Percentiles rank a stretch among this genome's conserved stretches.
These are phyloP conservation scores for Castanea sativa DNA, from an alignment of 306 rosid species.

Conservation along the genomic window DNA sequence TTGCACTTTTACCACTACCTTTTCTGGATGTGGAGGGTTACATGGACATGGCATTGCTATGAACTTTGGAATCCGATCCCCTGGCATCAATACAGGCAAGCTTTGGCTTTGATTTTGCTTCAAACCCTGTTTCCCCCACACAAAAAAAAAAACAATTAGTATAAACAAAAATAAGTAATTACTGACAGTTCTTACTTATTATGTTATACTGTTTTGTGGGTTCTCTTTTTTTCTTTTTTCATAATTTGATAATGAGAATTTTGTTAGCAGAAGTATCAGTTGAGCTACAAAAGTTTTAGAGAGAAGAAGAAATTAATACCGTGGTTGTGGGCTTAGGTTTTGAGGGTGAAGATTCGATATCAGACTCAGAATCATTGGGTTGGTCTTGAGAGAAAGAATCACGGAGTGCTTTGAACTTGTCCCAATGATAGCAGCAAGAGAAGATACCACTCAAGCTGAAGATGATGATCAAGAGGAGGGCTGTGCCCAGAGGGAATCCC, in stretches of 20 bases:
- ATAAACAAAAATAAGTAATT: background rate
- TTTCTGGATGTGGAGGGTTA: conserved; percentile 50
- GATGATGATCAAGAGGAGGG: conserved; percentile 75
- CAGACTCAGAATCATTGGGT: conserved; percentile 17
- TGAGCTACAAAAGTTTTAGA: background rate
- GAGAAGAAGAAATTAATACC: conserved; percentile 28
- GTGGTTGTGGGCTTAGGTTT: conserved; percentile 35
- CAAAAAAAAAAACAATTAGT: background rate
- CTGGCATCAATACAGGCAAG: conserved; percentile 88
- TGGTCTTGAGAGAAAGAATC: conserved; percentile 34
- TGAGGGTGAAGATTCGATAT: conserved; percentile 34
- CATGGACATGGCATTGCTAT: conserved; percentile 92
- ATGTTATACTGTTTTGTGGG: no score
- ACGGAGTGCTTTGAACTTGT: conserved; percentile 74
- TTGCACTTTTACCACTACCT: conserved; percentile 30
- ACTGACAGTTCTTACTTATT: no score
- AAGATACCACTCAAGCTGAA: conserved; percentile 93
- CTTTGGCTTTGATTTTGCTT: conserved; percentile 45
- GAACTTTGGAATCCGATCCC: conserved; percentile 73
- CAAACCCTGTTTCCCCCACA: conserved; percentile 32
- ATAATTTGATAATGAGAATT: no score
- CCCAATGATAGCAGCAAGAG: conserved; percentile 99
- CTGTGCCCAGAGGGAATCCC: conserved; percentile 93
- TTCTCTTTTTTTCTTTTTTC: no score
- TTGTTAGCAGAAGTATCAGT: background rate